These are phyloP conservation scores for Claviceps fusiformis DNA, from an alignment of 2,329 filamentous ascomycete genomes.

Conservation along the genomic window DNA sequence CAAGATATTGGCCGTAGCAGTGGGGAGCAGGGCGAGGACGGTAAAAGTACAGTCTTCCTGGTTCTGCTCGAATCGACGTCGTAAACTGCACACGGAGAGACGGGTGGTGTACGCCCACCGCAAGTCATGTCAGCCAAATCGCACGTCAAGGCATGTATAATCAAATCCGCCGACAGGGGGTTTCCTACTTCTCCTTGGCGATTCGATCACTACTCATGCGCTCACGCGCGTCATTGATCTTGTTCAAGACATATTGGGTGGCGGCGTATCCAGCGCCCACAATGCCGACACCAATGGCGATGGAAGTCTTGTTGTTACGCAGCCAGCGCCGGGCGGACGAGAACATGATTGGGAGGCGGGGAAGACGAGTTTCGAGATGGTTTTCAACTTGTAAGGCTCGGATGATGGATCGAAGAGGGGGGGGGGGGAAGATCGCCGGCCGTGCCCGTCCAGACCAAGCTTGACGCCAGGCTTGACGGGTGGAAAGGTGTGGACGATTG, in stretches of 20 bases:
- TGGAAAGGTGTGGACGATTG: neutral
- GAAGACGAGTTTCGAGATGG: neutral
- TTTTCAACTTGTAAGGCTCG: neutral
- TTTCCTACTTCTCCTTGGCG: slow-evolving; percentile 83
- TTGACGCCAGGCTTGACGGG: neutral
- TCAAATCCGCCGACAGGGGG: no score
- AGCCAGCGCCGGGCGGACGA: slow-evolving; percentile 77
- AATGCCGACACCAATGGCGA: slow-evolving; percentile 78
- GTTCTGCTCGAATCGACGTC: slow-evolving; percentile 94
- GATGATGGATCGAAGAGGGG: slow-evolving; percentile 1
- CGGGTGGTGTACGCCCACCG: neutral
- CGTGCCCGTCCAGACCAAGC: neutral
- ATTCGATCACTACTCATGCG: slow-evolving; percentile 94
- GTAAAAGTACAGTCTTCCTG: slow-evolving; percentile 98
- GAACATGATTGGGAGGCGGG: slow-evolving; percentile 33
- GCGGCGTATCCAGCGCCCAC: slow-evolving; percentile 83
- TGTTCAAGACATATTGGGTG: slow-evolving; percentile 81
- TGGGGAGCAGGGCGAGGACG: slow-evolving; percentile 86
- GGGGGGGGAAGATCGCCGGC: no score
- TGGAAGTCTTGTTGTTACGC: slow-evolving; percentile 75
- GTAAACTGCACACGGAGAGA: slow-evolving; percentile 45
- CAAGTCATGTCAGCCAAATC: neutral
- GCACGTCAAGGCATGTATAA: no score
- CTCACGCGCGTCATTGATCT: slow-evolving; percentile 86
- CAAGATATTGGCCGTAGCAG: slow-evolving; percentile 78